Evolutionary conservation across 352 stramenopile species (phyloP).

Genomic region (Phytopythium cucurbitacearum): DNA sequence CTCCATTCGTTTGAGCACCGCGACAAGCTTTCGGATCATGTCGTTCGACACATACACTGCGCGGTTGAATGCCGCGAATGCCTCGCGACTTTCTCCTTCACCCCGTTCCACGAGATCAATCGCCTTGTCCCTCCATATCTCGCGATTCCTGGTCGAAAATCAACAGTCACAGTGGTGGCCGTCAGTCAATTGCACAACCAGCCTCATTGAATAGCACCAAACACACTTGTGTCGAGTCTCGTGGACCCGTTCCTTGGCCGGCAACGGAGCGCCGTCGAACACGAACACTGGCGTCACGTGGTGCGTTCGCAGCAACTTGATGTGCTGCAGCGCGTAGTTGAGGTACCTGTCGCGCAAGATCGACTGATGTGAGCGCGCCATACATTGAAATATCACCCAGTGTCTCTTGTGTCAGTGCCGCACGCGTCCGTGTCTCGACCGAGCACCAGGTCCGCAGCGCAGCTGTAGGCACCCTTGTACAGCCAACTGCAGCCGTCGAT

Average conservation of each 20-base stretch:
- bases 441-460: constrained; percentile 75
- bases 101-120: constrained; percentile 17
- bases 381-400: neutral
- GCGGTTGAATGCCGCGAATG: constrained; percentile 35
- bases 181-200: neutral
- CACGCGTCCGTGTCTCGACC: constrained; percentile 48
- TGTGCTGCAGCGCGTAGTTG: constrained; percentile 82
- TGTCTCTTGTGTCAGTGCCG: neutral
- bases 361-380: neutral
- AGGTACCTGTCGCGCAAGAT: constrained; percentile 51
- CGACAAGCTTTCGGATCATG: constrained; percentile 72
- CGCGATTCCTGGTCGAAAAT: constrained; percentile 19
- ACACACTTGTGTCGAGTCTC: constrained; percentile 35
- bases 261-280: constrained; percentile 91
- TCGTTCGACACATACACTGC: constrained; percentile 64
- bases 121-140: constrained; percentile 40
- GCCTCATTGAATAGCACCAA: no score
- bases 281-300: constrained; percentile 88
- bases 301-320: constrained; percentile 85
- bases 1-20: constrained; percentile 48
- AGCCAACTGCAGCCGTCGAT: constrained; percentile 80
- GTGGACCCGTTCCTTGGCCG: constrained; percentile 80
- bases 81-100: constrained; percentile 14
- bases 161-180: neutral
- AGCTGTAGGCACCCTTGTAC: constrained; percentile 90